Evolutionary conservation across 176 grass and related monocot species (phyloP), one percentile per base, ranked within the genome.

Genomic region (Eleusine indica): DNA sequence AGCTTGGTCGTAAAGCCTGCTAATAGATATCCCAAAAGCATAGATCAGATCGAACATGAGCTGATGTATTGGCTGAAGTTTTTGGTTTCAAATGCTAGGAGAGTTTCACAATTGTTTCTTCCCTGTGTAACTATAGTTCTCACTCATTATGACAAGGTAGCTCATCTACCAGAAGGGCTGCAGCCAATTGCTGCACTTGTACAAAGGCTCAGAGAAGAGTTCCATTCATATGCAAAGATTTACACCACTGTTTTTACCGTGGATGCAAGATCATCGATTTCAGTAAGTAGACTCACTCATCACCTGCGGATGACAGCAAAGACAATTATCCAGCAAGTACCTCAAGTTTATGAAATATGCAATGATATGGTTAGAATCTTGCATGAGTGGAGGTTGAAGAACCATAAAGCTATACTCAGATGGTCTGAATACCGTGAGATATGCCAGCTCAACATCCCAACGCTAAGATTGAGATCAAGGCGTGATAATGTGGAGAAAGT

Each of bases 11-110:
- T 66, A 90, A 87, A 87, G 71, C 84, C 88, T 66, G 63, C 84
- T 70, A 82, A 85, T 44, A 91, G 80, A 84, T 90, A 91, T 72
- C 91, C 77, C 17, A 98, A 98, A 80, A 87, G 57, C 49, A 48
- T 85, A 66, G 76, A 90, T 80, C 89, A 95, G 76, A 91, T 93
- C 52, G 92, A 98, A 89, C 53, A 64, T 77, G 91, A 98, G 39
- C 87, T 98, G 52, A 54, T 90, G 66, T 87, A 95, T 52, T 98
- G 96, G 96, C 83, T 98, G 68, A 95, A 87, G 81, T 91, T 94
- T 85, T 85, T 98, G 6, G 83, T 87, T 85, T 96, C 94, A 68
- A 87, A 85, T 87, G 82, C 73, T 77, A 91, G 84, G 83, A 88
- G 65, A 87, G 51, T 76, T 68, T 83, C 89, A 71, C 66, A 79